phyloP scores from a whole-genome alignment of 306 rosid genomes.

The Myrica gale region DNA sequence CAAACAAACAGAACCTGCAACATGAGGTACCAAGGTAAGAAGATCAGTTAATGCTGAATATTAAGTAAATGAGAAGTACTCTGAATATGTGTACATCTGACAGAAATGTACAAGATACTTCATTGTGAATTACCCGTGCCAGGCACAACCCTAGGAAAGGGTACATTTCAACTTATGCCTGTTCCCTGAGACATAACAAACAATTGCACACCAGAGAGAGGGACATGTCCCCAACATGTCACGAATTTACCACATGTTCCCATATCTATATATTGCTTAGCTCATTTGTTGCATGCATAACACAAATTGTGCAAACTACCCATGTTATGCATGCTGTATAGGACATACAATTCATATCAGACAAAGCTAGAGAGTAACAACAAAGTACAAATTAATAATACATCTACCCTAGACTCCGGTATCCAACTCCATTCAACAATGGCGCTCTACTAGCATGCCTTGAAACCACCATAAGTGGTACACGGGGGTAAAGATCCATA shows the following conservation, averaged over 20 bases:
- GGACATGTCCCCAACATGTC: background rate
- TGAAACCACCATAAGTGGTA: too few relatives aligned
- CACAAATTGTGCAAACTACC: background rate
- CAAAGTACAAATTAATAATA: background rate
- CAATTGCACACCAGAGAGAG: background rate
- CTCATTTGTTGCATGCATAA: background rate
- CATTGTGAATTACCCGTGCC: background rate
- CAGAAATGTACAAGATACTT: background rate
- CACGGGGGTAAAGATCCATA: background rate
- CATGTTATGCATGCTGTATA: background rate
- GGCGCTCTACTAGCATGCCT: background rate
- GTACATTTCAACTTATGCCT: background rate
- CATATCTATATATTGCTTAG: background rate
- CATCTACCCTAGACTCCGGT: too few relatives aligned
- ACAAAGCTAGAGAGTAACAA: background rate
- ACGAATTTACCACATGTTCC: background rate
- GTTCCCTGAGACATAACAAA: background rate
- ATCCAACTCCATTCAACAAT: constrained; percentile 1
- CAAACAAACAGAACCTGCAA: constrained; percentile 98
- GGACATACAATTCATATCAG: background rate
- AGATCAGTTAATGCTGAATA: background rate
- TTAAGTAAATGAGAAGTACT: background rate
- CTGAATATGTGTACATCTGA: background rate
- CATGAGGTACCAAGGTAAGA: constrained; percentile 19
- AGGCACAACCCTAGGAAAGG: background rate